Evolutionary conservation across 1,284 basidiomycete genomes (phyloP).

Genomic region (Earliella scabrosa): DNA sequence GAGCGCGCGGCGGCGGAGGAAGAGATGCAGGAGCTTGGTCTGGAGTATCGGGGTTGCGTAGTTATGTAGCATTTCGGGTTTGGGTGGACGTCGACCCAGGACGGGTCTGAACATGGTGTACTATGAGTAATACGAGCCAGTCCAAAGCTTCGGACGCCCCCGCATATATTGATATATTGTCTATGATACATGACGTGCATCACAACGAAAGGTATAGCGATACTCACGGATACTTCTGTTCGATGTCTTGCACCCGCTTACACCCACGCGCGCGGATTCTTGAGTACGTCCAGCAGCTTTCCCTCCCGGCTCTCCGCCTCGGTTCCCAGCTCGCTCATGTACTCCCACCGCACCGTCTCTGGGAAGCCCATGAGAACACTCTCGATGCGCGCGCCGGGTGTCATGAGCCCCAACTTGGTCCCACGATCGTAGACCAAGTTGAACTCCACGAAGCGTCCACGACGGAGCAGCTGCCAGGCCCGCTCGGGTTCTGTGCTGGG

Average conservation of each 20-base stretch:
- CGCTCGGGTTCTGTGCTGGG: constrained; percentile 70
- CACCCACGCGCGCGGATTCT: constrained; percentile 75
- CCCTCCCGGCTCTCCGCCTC: constrained; percentile 75
- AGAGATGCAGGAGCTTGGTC: constrained; percentile 67
- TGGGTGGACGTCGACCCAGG: too few relatives aligned
- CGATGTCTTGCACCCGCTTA: constrained; percentile 13
- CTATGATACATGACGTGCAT: too few relatives aligned
- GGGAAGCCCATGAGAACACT: constrained; percentile 94
- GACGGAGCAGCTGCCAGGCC: constrained; percentile 88
- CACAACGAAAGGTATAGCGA: too few relatives aligned
- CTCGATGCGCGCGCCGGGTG: constrained; percentile 91
- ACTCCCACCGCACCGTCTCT: constrained; percentile 93
- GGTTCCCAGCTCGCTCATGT: constrained; percentile 81
- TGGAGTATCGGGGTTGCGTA: constrained; percentile 43
- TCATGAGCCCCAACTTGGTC: constrained; percentile 88
- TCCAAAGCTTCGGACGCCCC: too few relatives aligned
- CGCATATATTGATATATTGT: constrained; percentile 90
- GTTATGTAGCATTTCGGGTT: too few relatives aligned
- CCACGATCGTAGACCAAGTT: constrained; percentile 90
- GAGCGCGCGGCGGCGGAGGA: constrained; percentile 79
- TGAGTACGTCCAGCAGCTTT: constrained; percentile 71
- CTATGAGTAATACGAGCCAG: too few relatives aligned
- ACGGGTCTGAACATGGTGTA: too few relatives aligned
- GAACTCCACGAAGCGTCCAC: constrained; percentile 94
- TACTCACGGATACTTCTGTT: not conserved